Evolutionary conservation across 1,284 basidiomycete genomes (phyloP), one percentile per base, ranked within the genome.

Genomic region (Naganishia cerealis): DNA sequence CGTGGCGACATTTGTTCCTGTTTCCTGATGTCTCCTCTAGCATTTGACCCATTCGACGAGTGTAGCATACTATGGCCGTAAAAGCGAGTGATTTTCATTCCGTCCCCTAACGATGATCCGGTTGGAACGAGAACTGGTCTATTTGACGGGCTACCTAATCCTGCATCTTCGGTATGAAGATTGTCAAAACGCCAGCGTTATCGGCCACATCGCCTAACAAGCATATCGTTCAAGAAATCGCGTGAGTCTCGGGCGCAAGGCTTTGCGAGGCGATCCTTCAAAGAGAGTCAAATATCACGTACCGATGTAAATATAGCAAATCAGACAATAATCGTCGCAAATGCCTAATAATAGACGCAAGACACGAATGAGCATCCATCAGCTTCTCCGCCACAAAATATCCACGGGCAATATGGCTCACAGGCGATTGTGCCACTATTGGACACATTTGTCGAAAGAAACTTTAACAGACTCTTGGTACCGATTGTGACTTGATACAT

Each of bases 251-350:
- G 39, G 4, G n/a, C 7, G 46, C 5, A 29, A 0, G n/a, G 29
- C 29, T 9, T 0, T 9, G 46, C 7, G 21, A 24, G n/a, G 46
- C 9, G 2, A 46, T 46, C 16, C 43, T 16, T 66, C 46, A 54
- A 62, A 38, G 21, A 48, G 13, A n/a, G 8, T 15, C 21, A 36
- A 33, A 0, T 7, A 4, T 48, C n/a, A 55, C 79, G 66, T 15
- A 80, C 81, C 92, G 63, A 94, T 90, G 75, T 94, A 94, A 46
- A 94, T 91, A 72, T 94, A 94, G 50, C 92, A 85, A 71, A 94
- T 94, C 72, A 92, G 82, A 76, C 91, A 93, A 72, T 93, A 88
- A 65, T 87, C 85, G 75, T 90, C 87, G 75, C 92, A 94, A 67
- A 94, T 86, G 77, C 89, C 92, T 93, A 50, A 7, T 71, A 1